A percentile compares a stretch with the other conserved stretches of the same genome.
Evolutionary conservation across 805 yeast genomes (phyloP).

Genomic region (Nakazawaea wickerhamii): DNA sequence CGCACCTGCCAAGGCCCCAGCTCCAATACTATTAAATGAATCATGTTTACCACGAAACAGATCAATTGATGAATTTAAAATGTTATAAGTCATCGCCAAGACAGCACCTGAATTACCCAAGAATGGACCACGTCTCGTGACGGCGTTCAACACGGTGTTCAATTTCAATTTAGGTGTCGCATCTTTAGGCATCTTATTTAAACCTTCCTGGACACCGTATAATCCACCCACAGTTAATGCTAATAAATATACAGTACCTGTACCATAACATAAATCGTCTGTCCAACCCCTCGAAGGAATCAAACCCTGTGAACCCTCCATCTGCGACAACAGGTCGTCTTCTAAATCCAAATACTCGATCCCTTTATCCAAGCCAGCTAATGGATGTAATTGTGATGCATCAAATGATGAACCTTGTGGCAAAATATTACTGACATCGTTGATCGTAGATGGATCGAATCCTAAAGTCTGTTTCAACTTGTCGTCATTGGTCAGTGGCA

Average conservation of each 20-base stretch:
- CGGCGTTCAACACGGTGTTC: conserved; percentile 85
- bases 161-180: conserved; percentile 78
- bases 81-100: conserved; percentile 81
- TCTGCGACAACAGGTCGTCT: conserved; percentile 66
- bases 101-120: conserved; percentile 95
- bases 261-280: conserved; percentile 95
- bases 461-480: conserved; percentile 37
- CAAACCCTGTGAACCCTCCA: conserved; percentile 86
- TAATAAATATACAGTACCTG: conserved; percentile 86
- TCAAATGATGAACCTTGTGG: conserved; percentile 60
- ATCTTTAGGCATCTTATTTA: conserved; percentile 66
- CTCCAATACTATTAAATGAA: conserved; percentile 70
- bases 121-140: conserved; percentile 94
- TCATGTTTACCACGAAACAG: conserved; percentile 85
- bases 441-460: conserved; percentile 59
- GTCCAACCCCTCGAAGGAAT: conserved; percentile 97
- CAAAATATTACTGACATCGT: conserved; percentile 59
- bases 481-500: conserved; percentile 18
- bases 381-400: conserved; percentile 74
- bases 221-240: conserved; percentile 89
- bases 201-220: conserved; percentile 83
- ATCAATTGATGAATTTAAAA: conserved; percentile 77
- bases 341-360: conserved; percentile 88
- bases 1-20: conserved; percentile 93
- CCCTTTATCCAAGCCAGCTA: conserved; percentile 87